Conservation (phyloP, 768 basidiomycete genomes). For the Tephrocybe sp. region DNA sequence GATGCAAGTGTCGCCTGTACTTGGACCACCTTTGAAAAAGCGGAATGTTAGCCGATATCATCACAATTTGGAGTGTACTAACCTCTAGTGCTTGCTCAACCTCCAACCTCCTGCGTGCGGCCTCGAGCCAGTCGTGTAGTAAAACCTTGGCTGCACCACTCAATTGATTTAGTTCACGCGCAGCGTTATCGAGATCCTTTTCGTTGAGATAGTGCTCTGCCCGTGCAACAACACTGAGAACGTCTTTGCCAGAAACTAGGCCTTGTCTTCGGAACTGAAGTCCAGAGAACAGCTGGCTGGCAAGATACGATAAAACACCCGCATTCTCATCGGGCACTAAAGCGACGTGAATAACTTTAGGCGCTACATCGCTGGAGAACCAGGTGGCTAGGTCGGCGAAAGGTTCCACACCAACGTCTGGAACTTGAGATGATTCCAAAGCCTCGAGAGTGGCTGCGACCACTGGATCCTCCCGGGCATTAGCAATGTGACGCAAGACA, state of each 20-base stretch:
- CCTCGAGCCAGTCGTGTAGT: slow-evolving; percentile 85
- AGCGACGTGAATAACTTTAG: slow-evolving; percentile 83
- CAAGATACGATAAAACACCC: slow-evolving; percentile 82
- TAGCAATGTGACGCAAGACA: slow-evolving; percentile 70
- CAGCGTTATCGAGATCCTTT: slow-evolving; percentile 88
- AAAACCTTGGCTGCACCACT: slow-evolving; percentile 75
- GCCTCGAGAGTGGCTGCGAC: slow-evolving; percentile 64
- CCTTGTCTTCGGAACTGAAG: slow-evolving; percentile 82
- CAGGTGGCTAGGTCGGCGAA: slow-evolving; percentile 88
- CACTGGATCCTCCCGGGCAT: slow-evolving; percentile 68
- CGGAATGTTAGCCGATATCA: not conserved
- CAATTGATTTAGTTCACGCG: slow-evolving; percentile 90
- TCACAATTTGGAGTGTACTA: slow-evolving; percentile 13
- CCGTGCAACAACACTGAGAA: slow-evolving; percentile 80
- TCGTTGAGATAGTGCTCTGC: slow-evolving; percentile 88
- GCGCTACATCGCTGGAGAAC: slow-evolving; percentile 82
- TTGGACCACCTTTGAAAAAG: slow-evolving; percentile 62
- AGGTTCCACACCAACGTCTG: slow-evolving; percentile 82
- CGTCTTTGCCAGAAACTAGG: slow-evolving; percentile 76
- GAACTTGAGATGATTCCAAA: slow-evolving; percentile 68
- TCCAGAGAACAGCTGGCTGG: slow-evolving; percentile 71
- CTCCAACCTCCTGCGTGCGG: slow-evolving; percentile 83
- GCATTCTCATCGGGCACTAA: slow-evolving; percentile 90
- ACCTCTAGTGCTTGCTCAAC: slow-evolving; percentile 92
- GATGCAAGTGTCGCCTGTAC: slow-evolving; percentile 82